Conservation (phyloP, 352 stramenopile genomes). For the Phytophthora colocasiae region DNA sequence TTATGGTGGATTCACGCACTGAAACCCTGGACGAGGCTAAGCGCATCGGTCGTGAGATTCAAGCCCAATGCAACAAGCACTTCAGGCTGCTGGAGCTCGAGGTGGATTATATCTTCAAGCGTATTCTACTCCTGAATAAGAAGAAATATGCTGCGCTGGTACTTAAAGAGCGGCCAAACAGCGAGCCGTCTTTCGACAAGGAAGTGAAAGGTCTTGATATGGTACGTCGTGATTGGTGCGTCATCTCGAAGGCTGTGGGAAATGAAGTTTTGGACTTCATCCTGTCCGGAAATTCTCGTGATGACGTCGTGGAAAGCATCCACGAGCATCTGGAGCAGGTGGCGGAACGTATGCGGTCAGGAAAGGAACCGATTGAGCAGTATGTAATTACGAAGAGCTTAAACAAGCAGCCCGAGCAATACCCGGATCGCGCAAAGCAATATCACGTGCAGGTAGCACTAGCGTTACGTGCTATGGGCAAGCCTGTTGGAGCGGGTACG, state of each 20-base stretch:
- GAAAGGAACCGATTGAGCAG: constrained; percentile 95
- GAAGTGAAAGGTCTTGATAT: constrained; percentile 99
- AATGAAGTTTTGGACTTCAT: constrained; percentile 98
- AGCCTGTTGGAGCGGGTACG: constrained; percentile 97
- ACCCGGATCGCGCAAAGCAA: constrained; percentile 96
- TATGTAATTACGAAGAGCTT: constrained; percentile 99
- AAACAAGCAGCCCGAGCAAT: constrained; percentile 99
- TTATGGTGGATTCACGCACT: constrained; percentile 98
- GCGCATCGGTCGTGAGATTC: constrained; percentile 95
- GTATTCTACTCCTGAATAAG: constrained; percentile 99
- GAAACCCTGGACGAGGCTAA: constrained; percentile 94
- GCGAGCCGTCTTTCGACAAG: constrained; percentile 88
- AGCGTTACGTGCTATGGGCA: constrained; percentile 94
- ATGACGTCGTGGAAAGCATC: constrained; percentile 97
- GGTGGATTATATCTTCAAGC: constrained; percentile 99
- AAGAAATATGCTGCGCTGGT: constrained; percentile 99
- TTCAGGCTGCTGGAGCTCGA: constrained; percentile 99
- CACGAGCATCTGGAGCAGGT: constrained; percentile 95
- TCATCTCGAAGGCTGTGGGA: constrained; percentile 98
- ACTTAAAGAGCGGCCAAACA: constrained; percentile 84
- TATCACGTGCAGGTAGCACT: constrained; percentile 98
- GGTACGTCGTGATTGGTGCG: constrained; percentile 98
- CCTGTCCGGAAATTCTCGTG: constrained; percentile 93
- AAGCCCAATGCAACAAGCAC: constrained; percentile 99
- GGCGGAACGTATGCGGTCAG: constrained; percentile 93